Conservation (phyloP, 495 filamentous ascomycete genomes). For the Glonium stellatum region DNA sequence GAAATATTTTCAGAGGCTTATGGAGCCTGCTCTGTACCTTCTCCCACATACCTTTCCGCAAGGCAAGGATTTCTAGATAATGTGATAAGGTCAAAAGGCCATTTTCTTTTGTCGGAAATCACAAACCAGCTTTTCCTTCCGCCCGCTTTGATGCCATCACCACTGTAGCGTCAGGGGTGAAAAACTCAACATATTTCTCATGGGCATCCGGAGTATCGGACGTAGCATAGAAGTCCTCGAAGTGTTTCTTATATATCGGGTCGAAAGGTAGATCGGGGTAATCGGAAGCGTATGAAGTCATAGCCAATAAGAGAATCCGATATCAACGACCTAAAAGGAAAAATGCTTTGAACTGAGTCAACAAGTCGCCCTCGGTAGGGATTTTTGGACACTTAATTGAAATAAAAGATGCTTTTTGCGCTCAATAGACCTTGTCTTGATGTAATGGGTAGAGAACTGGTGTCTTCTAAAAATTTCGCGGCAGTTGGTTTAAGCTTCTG, state of each 20-base stretch:
- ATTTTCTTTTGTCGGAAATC: slow-evolving; percentile 3
- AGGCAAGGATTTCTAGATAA: slow-evolving; percentile 45
- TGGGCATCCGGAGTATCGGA: slow-evolving; percentile 52
- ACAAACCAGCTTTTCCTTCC: slow-evolving; percentile 46
- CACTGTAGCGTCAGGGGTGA: slow-evolving; percentile 50
- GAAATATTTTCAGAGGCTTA: slow-evolving; percentile 46
- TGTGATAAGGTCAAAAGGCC: background rate
- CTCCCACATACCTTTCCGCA: slow-evolving; percentile 53
- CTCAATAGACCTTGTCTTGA: background rate
- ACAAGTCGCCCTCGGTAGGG: background rate
- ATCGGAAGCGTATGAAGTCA: slow-evolving; percentile 16
- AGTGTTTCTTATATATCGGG: slow-evolving; percentile 38
- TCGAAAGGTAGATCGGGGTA: slow-evolving; percentile 24
- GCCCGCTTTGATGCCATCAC: slow-evolving; percentile 51
- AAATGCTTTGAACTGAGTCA: background rate
- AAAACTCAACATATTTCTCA: slow-evolving; percentile 49
- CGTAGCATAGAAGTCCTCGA: slow-evolving; percentile 52
- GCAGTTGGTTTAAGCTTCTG: background rate
- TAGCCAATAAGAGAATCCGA: background rate
- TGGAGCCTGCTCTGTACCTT: slow-evolving; percentile 48
- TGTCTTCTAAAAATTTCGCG: background rate
- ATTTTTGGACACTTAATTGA: no score
- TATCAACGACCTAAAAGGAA: background rate
- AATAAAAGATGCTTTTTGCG: background rate
- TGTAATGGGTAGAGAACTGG: background rate